phyloP scores from a whole-genome alignment of 1,284 basidiomycete species.

The Phlebopus sp. region DNA sequence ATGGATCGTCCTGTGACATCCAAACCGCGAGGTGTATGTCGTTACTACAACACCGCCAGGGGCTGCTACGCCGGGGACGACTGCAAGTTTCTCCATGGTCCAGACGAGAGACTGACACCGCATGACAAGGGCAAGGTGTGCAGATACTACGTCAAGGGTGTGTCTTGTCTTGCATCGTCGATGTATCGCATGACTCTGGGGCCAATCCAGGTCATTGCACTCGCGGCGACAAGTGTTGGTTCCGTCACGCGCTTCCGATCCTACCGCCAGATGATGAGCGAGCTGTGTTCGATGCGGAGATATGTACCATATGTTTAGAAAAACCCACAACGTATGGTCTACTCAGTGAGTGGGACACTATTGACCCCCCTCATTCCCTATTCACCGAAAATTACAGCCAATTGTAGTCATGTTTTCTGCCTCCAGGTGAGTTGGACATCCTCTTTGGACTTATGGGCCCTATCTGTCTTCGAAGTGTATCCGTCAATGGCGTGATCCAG shows the following conservation, averaged over 20 bases:
- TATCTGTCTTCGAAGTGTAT: slow-evolving; percentile 53
- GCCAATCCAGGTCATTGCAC: slow-evolving; percentile 55
- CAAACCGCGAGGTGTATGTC: slow-evolving; percentile 61
- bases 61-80: slow-evolving; percentile 63
- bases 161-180: slow-evolving; percentile 10
- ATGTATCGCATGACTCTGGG: slow-evolving; percentile 2
- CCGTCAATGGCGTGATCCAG: slow-evolving; percentile 65
- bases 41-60: slow-evolving; percentile 53
- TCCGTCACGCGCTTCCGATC: slow-evolving; percentile 47
- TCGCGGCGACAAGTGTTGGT: slow-evolving; percentile 69
- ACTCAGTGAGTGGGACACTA: slow-evolving; percentile 44
- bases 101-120: slow-evolving; percentile 50
- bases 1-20: slow-evolving; percentile 57
- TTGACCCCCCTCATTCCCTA: slow-evolving; percentile 1
- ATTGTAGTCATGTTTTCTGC: slow-evolving; percentile 75
- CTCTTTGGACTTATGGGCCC: slow-evolving; percentile 5
- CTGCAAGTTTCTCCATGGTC: slow-evolving; percentile 74
- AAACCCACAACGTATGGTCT: slow-evolving; percentile 64
- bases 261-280: slow-evolving; percentile 22
- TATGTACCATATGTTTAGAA: slow-evolving; percentile 73
- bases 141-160: slow-evolving; percentile 58
- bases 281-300: slow-evolving; percentile 29
- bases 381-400: slow-evolving; percentile 38
- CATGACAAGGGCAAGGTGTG: slow-evolving; percentile 70
- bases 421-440: slow-evolving; percentile 43